Base-by-base conservation (phyloP, 371 early-diverging fungal genomes). In the Conidiobolus incongruus region DNA sequence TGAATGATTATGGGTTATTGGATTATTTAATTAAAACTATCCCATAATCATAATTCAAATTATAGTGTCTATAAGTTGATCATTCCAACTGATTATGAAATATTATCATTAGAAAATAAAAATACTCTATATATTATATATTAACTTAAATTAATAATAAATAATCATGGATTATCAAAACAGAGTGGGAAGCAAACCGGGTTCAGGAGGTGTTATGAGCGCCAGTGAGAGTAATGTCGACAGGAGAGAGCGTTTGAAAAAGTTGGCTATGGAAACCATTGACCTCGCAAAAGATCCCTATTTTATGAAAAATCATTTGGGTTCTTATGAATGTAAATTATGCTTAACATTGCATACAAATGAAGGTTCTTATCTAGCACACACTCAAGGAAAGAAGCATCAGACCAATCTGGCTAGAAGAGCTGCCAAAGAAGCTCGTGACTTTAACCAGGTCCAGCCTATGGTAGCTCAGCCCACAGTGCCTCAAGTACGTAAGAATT, bases 361-460 rank as follows among this genome's bases (percentile, higher is more conserved):
- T 55, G 97, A 96, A 57, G 97, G 95, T 0, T 81, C 82, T 5
- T 96, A 96, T 59, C 62, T 96, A 24, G 88, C 91, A 2, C 97
- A 96, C 50, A 96, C 97, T 3, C 97, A 96, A 60, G 97, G 94
- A 38, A 94, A 94, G 53, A 96, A 96, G 65, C 97, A 96, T 70
- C 92, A 92, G 48, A 80, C 84, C 32, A 96, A 96, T 50, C 53
- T 96, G 41, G 89, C 84, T 5, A 69, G 95, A 11, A 73, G 97
- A 26, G 88, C 89, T 1, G 90, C 92, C 23, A 72, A 72, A 33
- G 97, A 96, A 38, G 88, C 87, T 7, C 64, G 66, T 46, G 89
- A 88, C 47, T 53, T 52, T 32, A 62, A 64, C 8, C 69, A 72
- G 38, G 17, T 29, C 7, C 20, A 33, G 8, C 62, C 68, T 7